A percentile compares a stretch with the other conserved stretches of the same genome.
Evolutionary conservation across 2,329 filamentous ascomycete species (phyloP).

Genomic region (Beauveria australis): DNA sequence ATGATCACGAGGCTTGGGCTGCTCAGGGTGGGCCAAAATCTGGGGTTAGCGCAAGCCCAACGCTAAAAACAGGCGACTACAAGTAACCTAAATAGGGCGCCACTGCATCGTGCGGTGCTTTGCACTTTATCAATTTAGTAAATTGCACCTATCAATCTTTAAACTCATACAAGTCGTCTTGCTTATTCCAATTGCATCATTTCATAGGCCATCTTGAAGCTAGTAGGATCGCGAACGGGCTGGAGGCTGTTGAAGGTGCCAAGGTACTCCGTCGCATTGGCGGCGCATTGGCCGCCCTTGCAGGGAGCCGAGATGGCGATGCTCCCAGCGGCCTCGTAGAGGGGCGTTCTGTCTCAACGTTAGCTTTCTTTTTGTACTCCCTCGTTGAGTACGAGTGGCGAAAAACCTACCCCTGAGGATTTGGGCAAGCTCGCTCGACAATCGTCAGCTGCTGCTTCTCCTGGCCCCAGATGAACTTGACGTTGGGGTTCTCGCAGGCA

Average conservation of each 20-base stretch:
- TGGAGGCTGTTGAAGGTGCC: conserved; percentile 11
- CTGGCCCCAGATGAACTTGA: conserved; percentile 36
- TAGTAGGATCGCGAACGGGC: conserved; percentile 10
- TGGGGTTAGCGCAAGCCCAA: background rate
- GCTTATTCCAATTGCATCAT: conserved; percentile 1
- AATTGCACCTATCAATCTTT: background rate
- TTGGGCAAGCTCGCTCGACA: conserved; percentile 37
- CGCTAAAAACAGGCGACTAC: background rate
- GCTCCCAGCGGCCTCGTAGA: conserved; percentile 15
- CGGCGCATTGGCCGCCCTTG: background rate
- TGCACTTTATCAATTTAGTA: background rate
- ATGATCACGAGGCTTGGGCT: conserved; percentile 5
- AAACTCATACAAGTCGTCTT: background rate
- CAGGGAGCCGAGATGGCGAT: conserved; percentile 13
- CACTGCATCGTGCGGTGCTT: background rate
- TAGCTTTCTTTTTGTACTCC: background rate
- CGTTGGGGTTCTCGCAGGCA: conserved; percentile 31
- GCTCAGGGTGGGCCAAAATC: conserved; percentile 8
- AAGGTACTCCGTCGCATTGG: conserved; percentile 11
- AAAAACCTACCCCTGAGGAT: conserved; percentile 26
- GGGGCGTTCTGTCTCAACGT: conserved; percentile 7
- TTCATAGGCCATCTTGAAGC: conserved; percentile 8
- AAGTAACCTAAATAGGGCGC: background rate
- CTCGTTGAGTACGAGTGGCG: background rate
- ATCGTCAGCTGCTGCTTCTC: conserved; percentile 27